phyloP scores from a whole-genome alignment of 331 rosid genomes.

The Erythrophleum ivorense region DNA sequence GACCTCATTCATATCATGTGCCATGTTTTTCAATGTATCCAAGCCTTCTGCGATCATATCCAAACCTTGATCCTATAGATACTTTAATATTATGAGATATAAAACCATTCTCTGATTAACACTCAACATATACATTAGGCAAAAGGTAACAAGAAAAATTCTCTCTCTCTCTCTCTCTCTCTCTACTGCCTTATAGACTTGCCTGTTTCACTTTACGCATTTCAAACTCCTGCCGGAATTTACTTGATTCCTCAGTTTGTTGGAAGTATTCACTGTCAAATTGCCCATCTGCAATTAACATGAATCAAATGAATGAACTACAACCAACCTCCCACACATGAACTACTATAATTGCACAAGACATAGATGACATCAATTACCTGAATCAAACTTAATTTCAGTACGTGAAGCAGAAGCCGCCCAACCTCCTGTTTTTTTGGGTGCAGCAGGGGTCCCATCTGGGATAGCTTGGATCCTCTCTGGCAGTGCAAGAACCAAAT shows the following conservation, averaged over 20 bases:
- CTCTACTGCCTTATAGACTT: constrained; percentile 17
- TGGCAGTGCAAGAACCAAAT: constrained; percentile 89
- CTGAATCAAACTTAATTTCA: constrained; percentile 92
- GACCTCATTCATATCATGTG: constrained; percentile 97
- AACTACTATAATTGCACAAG: constrained; percentile 10
- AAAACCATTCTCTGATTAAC: constrained; percentile 30
- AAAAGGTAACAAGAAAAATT: not conserved
- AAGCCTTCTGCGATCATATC: constrained; percentile 94
- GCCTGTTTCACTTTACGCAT: constrained; percentile 68
- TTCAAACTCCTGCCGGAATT: constrained; percentile 91
- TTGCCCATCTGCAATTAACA: constrained; percentile 67
- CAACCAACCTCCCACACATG: not conserved
- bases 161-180: not conserved
- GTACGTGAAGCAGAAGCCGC: constrained; percentile 81
- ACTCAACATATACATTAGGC: not conserved
- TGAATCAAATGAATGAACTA: constrained; percentile 37
- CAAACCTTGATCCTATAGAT: constrained; percentile 92
- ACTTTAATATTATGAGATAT: constrained; percentile 30
- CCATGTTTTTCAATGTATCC: constrained; percentile 94
- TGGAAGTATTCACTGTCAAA: constrained; percentile 85
- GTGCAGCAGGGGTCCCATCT: constrained; percentile 83
- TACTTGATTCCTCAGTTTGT: constrained; percentile 72
- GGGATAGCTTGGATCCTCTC: constrained; percentile 95
- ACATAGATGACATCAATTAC: constrained; percentile 47
- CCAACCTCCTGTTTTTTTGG: constrained; percentile 92